Conservation (phyloP, 345 rosid genomes). For the Dimocarpus longan region DNA sequence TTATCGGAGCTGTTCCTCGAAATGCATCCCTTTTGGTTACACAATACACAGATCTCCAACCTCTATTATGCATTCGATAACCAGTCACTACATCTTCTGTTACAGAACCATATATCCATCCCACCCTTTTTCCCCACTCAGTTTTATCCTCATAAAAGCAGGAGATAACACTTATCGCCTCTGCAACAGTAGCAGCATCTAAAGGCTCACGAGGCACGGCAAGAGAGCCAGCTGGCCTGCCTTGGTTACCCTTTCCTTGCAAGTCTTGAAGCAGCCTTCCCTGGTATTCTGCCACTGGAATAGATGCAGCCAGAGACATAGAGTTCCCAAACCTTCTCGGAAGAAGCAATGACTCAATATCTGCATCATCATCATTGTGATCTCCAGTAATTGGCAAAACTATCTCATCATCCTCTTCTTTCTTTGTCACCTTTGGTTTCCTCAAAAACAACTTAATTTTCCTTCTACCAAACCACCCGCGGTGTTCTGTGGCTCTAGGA, state of each 20-base stretch:
- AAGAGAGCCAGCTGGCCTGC: slow-evolving; percentile 77
- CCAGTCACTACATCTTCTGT: slow-evolving; percentile 88
- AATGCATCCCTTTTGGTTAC: slow-evolving; percentile 79
- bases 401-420: slow-evolving; percentile 62
- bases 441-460: slow-evolving; percentile 60
- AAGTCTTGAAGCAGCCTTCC: slow-evolving; percentile 71
- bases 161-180: slow-evolving; percentile 75
- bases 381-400: slow-evolving; percentile 46
- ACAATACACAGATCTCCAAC: slow-evolving; percentile 85
- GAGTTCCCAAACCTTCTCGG: slow-evolving; percentile 76
- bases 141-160: slow-evolving; percentile 84
- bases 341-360: slow-evolving; percentile 67
- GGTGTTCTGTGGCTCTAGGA: slow-evolving; percentile 74
- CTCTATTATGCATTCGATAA: slow-evolving; percentile 77
- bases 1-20: slow-evolving; percentile 78
- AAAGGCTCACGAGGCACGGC: slow-evolving; percentile 82
- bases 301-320: slow-evolving; percentile 59
- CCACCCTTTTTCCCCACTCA: slow-evolving; percentile 81
- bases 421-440: slow-evolving; percentile 48
- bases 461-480: slow-evolving; percentile 69
- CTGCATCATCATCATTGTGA: slow-evolving; percentile 51
- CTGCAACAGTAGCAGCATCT: slow-evolving; percentile 84
- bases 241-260: slow-evolving; percentile 58
- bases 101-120: slow-evolving; percentile 86
- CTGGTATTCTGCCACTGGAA: slow-evolving; percentile 78